A percentile compares a stretch with the other conserved stretches of the same genome.
Conservation (phyloP, 2,329 filamentous ascomycete species). For the Bipolaris bicolor region DNA sequence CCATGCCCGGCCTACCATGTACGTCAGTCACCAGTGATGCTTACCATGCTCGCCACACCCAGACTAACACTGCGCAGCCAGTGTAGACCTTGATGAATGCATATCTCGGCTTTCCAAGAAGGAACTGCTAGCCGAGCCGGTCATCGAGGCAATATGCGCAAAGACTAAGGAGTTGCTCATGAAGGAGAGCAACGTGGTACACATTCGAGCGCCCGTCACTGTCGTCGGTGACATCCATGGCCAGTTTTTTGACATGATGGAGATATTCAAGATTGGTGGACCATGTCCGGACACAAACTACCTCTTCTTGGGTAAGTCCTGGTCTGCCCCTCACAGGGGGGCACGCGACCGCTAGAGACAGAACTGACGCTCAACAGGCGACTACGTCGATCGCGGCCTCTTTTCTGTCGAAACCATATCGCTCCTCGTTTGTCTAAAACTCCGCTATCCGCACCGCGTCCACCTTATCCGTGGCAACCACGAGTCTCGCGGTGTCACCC, state of each 20-base stretch:
- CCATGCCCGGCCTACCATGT: constrained; percentile 60
- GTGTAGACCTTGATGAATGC: constrained; percentile 98
- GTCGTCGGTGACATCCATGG: constrained; percentile 99
- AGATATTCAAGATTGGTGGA: constrained; percentile 98
- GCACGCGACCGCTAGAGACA: constrained; percentile 29
- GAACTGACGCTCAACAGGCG: constrained; percentile 63
- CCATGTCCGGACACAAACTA: constrained; percentile 99
- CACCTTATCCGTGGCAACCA: constrained; percentile 98
- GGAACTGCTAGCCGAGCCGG: constrained; percentile 93
- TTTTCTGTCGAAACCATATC: constrained; percentile 99
- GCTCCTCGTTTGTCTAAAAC: constrained; percentile 92
- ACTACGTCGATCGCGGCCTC: constrained; percentile 97
- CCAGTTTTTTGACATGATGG: constrained; percentile 98
- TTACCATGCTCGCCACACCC: constrained; percentile 1
- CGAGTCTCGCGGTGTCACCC: constrained; percentile 95
- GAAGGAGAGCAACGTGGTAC: constrained; percentile 99
- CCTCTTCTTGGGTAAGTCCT: constrained; percentile 79
- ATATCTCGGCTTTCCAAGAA: constrained; percentile 97
- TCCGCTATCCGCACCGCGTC: constrained; percentile 94
- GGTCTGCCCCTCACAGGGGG: constrained; percentile 7
- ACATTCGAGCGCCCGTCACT: constrained; percentile 92
- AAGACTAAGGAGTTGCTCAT: constrained; percentile 99
- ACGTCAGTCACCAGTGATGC: constrained; percentile 33
- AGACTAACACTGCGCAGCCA: constrained; percentile 63
- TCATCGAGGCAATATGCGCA: constrained; percentile 98